Evolutionary conservation across 306 rosid species (phyloP), one percentile per base, ranked within the genome.

Genomic region (Dalbergia oliveri): DNA sequence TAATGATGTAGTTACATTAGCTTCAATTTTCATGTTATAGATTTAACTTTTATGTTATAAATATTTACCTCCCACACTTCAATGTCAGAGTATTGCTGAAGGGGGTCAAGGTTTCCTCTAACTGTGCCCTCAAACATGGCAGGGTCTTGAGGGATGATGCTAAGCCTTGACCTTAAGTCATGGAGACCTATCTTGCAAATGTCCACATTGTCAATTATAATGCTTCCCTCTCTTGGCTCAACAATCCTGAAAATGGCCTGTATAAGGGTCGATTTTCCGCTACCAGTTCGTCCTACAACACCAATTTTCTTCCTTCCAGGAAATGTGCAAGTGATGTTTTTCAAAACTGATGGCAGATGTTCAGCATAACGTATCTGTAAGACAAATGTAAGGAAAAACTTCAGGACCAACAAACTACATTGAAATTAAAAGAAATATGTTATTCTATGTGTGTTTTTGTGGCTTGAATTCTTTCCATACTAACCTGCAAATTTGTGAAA

Each of bases 121-220:
- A 92, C 87, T 3, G 98, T 92, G 84, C 98, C 97, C 82, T 92
- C 97, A 83, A 93, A 94, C 93, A 94, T 85, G 39, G 94, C 75
- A 7, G 99, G 97, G 60, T 93, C 99, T 78, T 94, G 99, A 12
- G 99, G 97, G 54, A 94, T 94, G 83, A 93, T 94, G 83, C 99
- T 93, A 45, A 94, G 93, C 89, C 91, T 92, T 73, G 93, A 85
- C 84, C 99, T 87, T 37, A 94, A 84, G 84, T 94, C 99, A 87
- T 94, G 94, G 43, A 94, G 97, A 37, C 99, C 97, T 12, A 94
- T 93, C 76, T 87, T 88, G 83, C 89, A 85, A 57, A 91, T 93
- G 74, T 94, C 97, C 15, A 94, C 86, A 35, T 75, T 83, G 57
- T 94, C 99, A 45, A 94, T 91, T 62, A 90, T 41, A 16, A 94